Conservation (phyloP, 495 filamentous ascomycete species). For the Penicillium dipodomyicola region DNA sequence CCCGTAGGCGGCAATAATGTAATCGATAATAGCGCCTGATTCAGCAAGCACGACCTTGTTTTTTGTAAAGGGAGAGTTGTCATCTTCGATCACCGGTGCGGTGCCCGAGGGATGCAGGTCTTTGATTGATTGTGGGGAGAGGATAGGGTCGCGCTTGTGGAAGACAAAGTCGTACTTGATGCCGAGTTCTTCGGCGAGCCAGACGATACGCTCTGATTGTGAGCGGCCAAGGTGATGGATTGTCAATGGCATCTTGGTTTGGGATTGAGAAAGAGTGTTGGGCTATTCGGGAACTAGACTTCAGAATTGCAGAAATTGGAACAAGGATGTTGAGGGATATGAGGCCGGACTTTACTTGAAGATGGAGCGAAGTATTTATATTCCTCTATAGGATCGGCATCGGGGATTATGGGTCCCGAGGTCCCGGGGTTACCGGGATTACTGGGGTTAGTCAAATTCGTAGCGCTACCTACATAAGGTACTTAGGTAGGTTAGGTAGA, state of each 20-base stretch:
- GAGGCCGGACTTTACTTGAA: background rate
- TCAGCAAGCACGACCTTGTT: slow-evolving; percentile 44
- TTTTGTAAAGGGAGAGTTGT: slow-evolving; percentile 33
- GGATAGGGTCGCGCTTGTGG: slow-evolving; percentile 50
- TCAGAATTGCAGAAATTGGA: background rate
- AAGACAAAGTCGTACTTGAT: slow-evolving; percentile 51
- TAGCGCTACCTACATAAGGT: no score
- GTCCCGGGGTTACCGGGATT: no score
- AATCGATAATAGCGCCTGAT: slow-evolving; percentile 54
- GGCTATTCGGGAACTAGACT: background rate
- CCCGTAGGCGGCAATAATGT: slow-evolving; percentile 53
- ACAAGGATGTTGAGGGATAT: background rate
- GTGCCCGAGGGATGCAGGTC: slow-evolving; percentile 50
- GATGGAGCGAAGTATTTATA: background rate
- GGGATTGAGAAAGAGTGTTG: background rate
- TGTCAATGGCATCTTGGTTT: slow-evolving; percentile 31
- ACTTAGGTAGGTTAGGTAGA: no score
- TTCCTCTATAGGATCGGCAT: background rate
- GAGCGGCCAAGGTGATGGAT: slow-evolving; percentile 57
- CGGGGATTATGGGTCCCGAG: no score
- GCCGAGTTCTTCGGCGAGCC: slow-evolving; percentile 61
- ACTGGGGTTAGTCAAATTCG: background rate
- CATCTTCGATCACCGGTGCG: slow-evolving; percentile 57
- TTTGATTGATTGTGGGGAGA: slow-evolving; percentile 53
- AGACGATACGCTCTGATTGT: slow-evolving; percentile 61